Percentiles rank a stretch among this genome's conserved stretches.
phyloP scores from a whole-genome alignment of 139 green algal genomes.

The Pseudopediastrum boryanum region DNA sequence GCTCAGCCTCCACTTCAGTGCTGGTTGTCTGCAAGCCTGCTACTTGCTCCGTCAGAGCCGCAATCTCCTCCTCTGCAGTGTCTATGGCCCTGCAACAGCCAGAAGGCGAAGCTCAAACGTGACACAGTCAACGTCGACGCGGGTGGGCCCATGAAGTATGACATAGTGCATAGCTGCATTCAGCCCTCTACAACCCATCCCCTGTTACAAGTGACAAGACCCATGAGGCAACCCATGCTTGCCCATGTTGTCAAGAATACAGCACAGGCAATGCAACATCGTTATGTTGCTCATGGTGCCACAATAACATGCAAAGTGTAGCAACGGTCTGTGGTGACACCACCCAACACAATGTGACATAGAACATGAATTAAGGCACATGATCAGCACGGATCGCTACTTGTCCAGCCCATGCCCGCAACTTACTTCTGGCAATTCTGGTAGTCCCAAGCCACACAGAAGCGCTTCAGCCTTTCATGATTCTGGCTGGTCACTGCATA shows the following conservation, averaged over 20 bases:
- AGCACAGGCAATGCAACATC: no score
- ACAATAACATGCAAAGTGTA: no score
- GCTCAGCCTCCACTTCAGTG: constrained; percentile 55
- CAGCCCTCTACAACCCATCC: no score
- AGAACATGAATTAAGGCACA: neutral
- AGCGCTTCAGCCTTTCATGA: constrained; percentile 72
- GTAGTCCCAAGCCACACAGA: constrained; percentile 89
- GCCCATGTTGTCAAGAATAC: no score
- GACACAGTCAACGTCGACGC: no score
- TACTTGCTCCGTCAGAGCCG: constrained; percentile 12
- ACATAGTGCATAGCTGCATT: no score
- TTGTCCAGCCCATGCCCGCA: neutral
- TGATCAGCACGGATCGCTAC: neutral
- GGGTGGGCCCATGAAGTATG: no score
- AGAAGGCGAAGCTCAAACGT: neutral
- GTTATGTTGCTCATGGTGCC: no score
- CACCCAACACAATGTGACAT: no score
- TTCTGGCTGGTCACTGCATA: constrained; percentile 54
- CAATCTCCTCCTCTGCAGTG: constrained; percentile 50
- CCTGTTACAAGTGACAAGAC: no score
- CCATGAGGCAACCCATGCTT: no score
- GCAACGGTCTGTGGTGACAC: no score
- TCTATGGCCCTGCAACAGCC: constrained; percentile 23
- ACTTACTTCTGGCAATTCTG: constrained; percentile 38
- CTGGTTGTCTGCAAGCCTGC: constrained; percentile 12